Percentiles rank a stretch among this genome's conserved stretches.
Evolutionary conservation across 2,329 filamentous ascomycete species (phyloP).

Genomic region (Cercospora sp.): DNA sequence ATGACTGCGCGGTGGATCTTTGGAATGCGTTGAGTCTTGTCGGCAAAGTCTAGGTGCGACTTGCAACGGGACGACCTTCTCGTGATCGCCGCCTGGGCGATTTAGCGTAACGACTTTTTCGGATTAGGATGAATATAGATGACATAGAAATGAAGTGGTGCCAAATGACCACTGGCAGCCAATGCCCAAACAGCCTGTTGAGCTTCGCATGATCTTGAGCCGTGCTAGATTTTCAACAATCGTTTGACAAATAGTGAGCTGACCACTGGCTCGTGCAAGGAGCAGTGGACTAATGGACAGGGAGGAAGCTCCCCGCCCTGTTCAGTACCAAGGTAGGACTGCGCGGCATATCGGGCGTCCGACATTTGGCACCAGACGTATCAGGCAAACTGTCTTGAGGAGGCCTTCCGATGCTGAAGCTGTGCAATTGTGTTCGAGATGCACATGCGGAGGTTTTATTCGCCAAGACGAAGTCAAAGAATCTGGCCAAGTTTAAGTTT

Average conservation of each 20-base stretch:
- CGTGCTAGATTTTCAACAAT: not conserved
- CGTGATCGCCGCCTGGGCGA: not conserved
- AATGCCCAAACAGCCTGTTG: not conserved
- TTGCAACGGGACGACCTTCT: not conserved
- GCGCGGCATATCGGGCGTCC: not conserved
- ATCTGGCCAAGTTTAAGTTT: not conserved
- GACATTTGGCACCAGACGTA: not conserved
- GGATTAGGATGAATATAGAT: not conserved
- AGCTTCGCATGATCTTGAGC: not conserved
- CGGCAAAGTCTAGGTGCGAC: not conserved
- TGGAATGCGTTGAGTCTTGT: constrained; percentile 10
- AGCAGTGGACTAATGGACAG: not conserved
- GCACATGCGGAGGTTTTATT: not conserved
- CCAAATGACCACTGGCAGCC: not conserved
- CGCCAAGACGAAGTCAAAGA: no score
- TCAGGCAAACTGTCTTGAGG: not conserved
- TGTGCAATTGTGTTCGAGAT: not conserved
- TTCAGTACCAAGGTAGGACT: not conserved
- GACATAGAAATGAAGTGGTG: not conserved
- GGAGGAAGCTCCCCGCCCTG: no score
- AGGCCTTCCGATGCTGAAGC: not conserved
- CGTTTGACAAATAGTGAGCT: not conserved
- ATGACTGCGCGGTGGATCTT: constrained; percentile 15
- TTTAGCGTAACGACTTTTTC: not conserved
- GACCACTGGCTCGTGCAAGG: not conserved